These are phyloP conservation scores for Penicillium janthinellum DNA, from an alignment of 2,329 filamentous ascomycete genomes.

Conservation along the genomic window DNA sequence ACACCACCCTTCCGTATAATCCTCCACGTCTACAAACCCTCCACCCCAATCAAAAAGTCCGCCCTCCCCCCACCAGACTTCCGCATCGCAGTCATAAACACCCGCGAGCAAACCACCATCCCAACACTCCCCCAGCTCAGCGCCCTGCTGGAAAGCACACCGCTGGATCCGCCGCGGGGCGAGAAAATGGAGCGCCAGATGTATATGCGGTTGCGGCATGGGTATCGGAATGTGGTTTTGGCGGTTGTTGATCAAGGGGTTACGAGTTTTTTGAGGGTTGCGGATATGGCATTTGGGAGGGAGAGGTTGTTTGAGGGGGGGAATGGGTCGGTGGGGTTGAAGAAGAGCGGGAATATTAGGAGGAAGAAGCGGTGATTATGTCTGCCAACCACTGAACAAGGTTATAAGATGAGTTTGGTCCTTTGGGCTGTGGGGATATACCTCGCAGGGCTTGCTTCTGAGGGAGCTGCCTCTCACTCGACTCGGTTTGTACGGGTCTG, in stretches of 20 bases:
- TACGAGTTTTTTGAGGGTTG: conserved; percentile 81
- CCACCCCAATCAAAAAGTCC: conserved; percentile 73
- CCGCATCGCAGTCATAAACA: conserved; percentile 78
- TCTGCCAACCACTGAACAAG: background rate
- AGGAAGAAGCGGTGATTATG: conserved; percentile 36
- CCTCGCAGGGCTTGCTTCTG: no score
- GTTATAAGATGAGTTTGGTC: no score
- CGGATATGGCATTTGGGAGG: conserved; percentile 75
- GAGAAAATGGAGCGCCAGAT: conserved; percentile 55
- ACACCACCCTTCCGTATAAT: conserved; percentile 68
- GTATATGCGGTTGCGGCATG: conserved; percentile 80
- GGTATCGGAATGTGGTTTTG: conserved; percentile 78
- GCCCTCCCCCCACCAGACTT: conserved; percentile 79
- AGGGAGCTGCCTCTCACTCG: background rate
- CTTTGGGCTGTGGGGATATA: background rate
- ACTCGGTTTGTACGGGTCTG: no score
- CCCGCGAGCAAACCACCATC: conserved; percentile 65
- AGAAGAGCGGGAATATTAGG: conserved; percentile 32
- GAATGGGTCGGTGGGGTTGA: conserved; percentile 30
- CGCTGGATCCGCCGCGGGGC: conserved; percentile 63
- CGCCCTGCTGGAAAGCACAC: conserved; percentile 71
- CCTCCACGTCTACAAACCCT: conserved; percentile 81
- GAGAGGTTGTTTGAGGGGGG: conserved; percentile 67
- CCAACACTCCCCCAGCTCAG: conserved; percentile 74
- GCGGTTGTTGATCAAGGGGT: conserved; percentile 89